Percentiles rank a stretch among this genome's conserved stretches.
phyloP scores from a whole-genome alignment of 345 rosid species.

The Nasturtium officinale region DNA sequence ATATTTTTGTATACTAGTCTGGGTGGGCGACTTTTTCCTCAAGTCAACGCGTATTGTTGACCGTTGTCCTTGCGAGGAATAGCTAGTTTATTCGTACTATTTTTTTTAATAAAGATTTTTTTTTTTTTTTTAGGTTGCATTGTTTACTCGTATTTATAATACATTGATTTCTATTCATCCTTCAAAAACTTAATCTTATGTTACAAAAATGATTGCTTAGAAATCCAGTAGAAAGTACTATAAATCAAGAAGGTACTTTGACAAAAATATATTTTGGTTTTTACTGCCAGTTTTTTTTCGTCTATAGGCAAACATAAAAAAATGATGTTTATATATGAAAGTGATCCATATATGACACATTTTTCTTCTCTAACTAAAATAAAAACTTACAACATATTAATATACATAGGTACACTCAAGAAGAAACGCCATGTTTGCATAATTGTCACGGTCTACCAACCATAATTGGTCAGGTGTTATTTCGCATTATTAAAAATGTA shows the following conservation, averaged over 20 bases:
- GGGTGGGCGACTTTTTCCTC: slow-evolving; percentile 39
- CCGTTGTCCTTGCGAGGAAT: slow-evolving; percentile 38
- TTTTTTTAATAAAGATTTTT: slow-evolving; percentile 12
- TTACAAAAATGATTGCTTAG: background rate
- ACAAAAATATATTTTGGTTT: background rate
- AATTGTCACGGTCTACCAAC: background rate
- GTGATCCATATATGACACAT: too few species aligned
- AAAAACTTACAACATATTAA: background rate
- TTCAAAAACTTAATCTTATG: background rate
- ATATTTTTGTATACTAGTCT: slow-evolving; percentile 19
- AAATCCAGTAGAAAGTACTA: background rate
- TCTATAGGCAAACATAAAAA: too few species aligned
- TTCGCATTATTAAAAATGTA: background rate
- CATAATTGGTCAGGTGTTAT: background rate
- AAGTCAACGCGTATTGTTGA: slow-evolving; percentile 38
- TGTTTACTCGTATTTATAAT: background rate
- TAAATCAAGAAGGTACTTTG: background rate
- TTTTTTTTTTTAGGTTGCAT: background rate
- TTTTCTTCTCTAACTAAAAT: background rate
- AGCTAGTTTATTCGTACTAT: slow-evolving; percentile 30
- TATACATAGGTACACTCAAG: background rate
- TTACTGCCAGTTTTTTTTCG: background rate
- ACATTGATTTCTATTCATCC: background rate
- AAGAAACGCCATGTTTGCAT: background rate
- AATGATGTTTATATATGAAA: background rate